phyloP scores from a whole-genome alignment of 352 stramenopile genomes.

The Blastocystis sp. region DNA sequence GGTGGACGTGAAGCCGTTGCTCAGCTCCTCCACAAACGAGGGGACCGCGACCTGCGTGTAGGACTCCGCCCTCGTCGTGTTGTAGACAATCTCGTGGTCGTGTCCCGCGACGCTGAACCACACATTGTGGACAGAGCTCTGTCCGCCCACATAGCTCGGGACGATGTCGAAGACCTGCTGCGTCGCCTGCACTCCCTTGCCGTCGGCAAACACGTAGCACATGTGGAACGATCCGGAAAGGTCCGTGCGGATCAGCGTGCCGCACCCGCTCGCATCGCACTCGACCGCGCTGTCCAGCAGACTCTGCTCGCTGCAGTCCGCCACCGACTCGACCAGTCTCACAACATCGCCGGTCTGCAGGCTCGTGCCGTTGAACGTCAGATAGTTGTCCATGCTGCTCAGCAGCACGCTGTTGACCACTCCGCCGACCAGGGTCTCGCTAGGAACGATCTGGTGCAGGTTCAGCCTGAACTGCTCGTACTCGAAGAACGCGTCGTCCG shows the following conservation, averaged over 20 bases:
- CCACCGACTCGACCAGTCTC: background rate
- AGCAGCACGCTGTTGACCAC: background rate
- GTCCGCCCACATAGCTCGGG: background rate
- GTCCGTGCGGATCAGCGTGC: background rate
- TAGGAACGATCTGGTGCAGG: background rate
- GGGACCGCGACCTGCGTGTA: background rate
- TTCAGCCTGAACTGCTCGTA: conserved; percentile 4
- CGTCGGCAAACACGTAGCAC: conserved; percentile 46
- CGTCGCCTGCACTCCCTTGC: background rate
- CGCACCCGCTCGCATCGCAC: background rate
- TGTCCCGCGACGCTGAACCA: conserved; percentile 44
- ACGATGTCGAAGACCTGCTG: background rate
- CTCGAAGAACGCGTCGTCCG: conserved; percentile 29
- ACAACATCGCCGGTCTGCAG: background rate
- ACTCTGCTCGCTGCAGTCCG: background rate
- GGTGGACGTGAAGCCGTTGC: background rate
- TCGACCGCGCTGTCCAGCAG: background rate
- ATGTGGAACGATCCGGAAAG: conserved; percentile 2
- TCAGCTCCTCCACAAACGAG: background rate
- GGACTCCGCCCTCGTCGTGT: background rate
- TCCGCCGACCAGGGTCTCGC: background rate
- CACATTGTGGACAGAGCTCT: conserved; percentile 37
- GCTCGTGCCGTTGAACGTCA: background rate
- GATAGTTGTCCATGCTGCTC: background rate
- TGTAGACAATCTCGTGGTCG: conserved; percentile 15